Conservation (phyloP, 2,329 filamentous ascomycete genomes). For the Fusarium circinatum region DNA sequence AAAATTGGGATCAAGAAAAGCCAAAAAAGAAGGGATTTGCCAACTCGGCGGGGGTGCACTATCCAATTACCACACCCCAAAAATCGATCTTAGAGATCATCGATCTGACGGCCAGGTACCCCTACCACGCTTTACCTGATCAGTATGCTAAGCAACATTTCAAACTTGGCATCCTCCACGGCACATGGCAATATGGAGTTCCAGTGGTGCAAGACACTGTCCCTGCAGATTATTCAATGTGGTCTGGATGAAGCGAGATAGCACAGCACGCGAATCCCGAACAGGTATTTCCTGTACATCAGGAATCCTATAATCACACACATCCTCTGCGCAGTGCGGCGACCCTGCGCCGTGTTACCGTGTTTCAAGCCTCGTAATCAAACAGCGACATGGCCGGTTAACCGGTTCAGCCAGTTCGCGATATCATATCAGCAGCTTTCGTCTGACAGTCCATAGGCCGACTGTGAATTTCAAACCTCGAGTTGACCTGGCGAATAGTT, state of each 20-base stretch:
- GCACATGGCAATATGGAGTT: conserved; percentile 33
- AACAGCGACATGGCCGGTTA: background rate
- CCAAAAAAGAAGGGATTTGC: background rate
- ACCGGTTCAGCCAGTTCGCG: background rate
- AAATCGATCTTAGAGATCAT: conserved; percentile 35
- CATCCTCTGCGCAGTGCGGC: background rate
- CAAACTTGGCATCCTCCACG: conserved; percentile 32
- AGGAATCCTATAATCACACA: background rate
- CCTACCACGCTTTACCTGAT: conserved; percentile 34
- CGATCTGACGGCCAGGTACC: conserved; percentile 32
- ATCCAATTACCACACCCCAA: conserved; percentile 21
- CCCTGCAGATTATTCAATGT: conserved; percentile 23
- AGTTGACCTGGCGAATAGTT: background rate
- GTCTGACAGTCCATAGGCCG: background rate
- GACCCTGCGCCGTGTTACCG: conserved; percentile 4
- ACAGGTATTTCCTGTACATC: conserved; percentile 30
- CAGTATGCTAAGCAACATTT: conserved; percentile 33
- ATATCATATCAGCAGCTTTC: background rate
- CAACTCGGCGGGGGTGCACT: background rate
- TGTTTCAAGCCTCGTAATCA: background rate
- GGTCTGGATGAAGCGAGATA: background rate
- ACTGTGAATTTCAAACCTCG: background rate
- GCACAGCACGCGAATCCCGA: conserved; percentile 20
- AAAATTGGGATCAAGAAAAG: background rate
- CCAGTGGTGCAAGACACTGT: conserved; percentile 17